A percentile compares a stretch with the other conserved stretches of the same genome.
Conservation (phyloP, 2,329 filamentous ascomycete species). For the Drechslerella stenobrocha region DNA sequence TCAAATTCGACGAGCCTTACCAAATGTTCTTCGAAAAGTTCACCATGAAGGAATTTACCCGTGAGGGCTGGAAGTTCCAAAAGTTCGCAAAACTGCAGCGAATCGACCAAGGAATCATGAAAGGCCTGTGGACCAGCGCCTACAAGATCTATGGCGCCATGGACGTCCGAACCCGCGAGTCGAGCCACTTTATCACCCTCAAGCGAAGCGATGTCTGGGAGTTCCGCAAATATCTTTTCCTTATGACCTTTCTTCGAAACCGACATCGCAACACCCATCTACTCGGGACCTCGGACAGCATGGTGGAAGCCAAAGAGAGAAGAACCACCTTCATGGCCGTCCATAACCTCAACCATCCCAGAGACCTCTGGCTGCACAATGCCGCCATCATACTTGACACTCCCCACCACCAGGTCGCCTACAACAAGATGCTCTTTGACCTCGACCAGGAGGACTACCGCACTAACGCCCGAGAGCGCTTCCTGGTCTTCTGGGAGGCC, state of each 20-base stretch:
- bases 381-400: constrained; percentile 50
- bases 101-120: constrained; percentile 52
- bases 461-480: constrained; percentile 53
- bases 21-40: constrained; percentile 53
- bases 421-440: constrained; percentile 51
- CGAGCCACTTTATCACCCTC: constrained; percentile 31
- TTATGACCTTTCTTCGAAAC: constrained; percentile 52
- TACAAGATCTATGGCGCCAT: constrained; percentile 45
- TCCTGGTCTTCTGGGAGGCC: constrained; percentile 53
- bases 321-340: constrained; percentile 51
- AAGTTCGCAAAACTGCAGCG: constrained; percentile 52
- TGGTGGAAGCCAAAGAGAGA: constrained; percentile 52
- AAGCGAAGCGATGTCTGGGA: constrained; percentile 51
- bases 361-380: constrained; percentile 53
- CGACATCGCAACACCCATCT: constrained; percentile 53
- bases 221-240: constrained; percentile 52
- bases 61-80: constrained; percentile 50
- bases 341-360: constrained; percentile 52
- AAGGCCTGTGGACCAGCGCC: constrained; percentile 48
- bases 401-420: constrained; percentile 51
- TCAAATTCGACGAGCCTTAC: constrained; percentile 53
- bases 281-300: constrained; percentile 50
- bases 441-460: constrained; percentile 53
- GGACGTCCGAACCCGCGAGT: constrained; percentile 23
- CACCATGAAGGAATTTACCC: constrained; percentile 50